Evolutionary conservation across 208 protist species (phyloP), one percentile per base, ranked within the genome.

Genomic region (Leishmania tropica): DNA sequence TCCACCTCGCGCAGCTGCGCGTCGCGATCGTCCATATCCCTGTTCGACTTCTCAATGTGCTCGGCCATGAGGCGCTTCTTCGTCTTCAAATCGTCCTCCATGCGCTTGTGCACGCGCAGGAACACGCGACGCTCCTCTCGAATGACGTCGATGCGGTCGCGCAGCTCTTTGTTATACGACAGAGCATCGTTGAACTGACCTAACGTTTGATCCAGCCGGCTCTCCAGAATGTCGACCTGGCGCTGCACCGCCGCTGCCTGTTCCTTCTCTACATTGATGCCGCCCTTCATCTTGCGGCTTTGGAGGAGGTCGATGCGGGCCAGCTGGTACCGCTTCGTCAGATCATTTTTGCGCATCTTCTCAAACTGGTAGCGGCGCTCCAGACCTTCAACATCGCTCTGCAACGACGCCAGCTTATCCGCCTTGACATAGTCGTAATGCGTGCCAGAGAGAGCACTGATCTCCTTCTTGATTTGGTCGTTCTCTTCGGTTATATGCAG

Each of bases 161-260:
- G 95, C 31, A 99, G 87, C 81, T 97, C 89, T 85, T 97, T 98
- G 89, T 99, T 99, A 85, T 96, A 90, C 42, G 97, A 93, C 28
- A 99, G 90, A 21, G 95, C 93, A 77, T 99, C 96, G 90, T 99
- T 99, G 87, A 99, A 99, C 89, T 98, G 99, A 40, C 98, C 91
- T 56, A 99, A 91, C 10, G 96, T 95, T 81, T 98, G 96, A 87
- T 99, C 98, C 17, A 99, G 89, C 21, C 98, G 90, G 84, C 98
- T 98, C 81, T 99, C 98, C 64, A 99, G 90, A 51, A 98, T 97
- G 68, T 96, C 88, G 21, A 99, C 95, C 89, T 99, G 98, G 42
- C 96, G 95, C 79, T 98, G 90, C 53, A 98, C 90, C 28, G 94
- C 92, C 67, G 92, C 89, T 45, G 91, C 89, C 83, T 98, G 96